Conservation (phyloP, 768 basidiomycete genomes). For the Fistulinella prunicolor region DNA sequence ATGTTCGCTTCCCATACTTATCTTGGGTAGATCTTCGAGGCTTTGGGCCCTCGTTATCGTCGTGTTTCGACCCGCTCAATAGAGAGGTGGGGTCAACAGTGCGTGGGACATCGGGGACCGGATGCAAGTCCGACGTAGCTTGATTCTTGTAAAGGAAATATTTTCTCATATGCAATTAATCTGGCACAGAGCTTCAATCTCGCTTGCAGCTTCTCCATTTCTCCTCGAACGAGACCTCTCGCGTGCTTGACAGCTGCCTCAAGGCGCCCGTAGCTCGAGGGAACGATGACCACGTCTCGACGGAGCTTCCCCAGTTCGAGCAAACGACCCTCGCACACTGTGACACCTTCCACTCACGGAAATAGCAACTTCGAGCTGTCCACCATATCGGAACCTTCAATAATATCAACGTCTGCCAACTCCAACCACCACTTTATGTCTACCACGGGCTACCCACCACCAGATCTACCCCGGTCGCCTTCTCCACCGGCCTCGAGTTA, state of each 20-base stretch:
- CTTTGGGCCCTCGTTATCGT: too few species aligned
- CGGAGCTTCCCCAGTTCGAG: slow-evolving; percentile 14
- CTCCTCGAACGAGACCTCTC: too few species aligned
- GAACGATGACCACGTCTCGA: slow-evolving; percentile 29
- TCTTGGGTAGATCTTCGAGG: neutral
- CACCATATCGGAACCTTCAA: slow-evolving; percentile 11
- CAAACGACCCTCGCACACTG: slow-evolving; percentile 22
- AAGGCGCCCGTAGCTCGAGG: neutral
- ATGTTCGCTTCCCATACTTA: neutral
- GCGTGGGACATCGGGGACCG: too few species aligned
- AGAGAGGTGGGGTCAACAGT: too few species aligned
- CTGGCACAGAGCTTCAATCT: too few species aligned
- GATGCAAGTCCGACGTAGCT: too few species aligned
- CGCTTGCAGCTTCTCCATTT: neutral
- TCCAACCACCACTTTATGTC: slow-evolving; percentile 16
- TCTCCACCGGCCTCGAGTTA: slow-evolving; percentile 84
- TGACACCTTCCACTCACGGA: slow-evolving; percentile 6
- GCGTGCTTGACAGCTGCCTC: too few species aligned
- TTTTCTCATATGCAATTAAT: slow-evolving; percentile 14
- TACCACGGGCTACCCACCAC: slow-evolving; percentile 6
- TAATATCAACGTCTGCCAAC: slow-evolving; percentile 24
- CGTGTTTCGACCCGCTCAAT: too few species aligned
- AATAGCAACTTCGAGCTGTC: slow-evolving; percentile 15
- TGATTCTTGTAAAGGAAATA: slow-evolving; percentile 8
- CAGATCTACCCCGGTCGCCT: slow-evolving; percentile 29